Evolutionary conservation across 164 flowering plant genomes (phyloP), one percentile per base, ranked within the genome.

Genomic region (Saururus chinensis): DNA sequence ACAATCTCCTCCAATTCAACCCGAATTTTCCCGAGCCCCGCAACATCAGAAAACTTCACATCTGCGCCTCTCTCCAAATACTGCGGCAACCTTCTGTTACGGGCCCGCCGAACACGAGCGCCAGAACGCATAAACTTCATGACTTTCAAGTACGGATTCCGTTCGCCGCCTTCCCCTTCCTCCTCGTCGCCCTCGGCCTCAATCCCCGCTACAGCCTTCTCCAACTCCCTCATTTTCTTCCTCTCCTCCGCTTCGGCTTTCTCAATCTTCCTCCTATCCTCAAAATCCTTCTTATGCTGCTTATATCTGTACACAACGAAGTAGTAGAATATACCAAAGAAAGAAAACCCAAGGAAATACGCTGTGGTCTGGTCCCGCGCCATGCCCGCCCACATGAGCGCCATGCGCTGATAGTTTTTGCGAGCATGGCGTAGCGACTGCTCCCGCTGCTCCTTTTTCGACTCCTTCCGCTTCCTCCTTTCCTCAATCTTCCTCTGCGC

Each of bases 1-100:
- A 92, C 98, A 71, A 92, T 74, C 77, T 92, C 98, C 77, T 92
- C 98, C 54, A 92, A 90, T 73, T 89, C 96, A 57, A 89, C 80
- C 24, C 96, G 68, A 42, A 92, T 89, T 64, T 92, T 89, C 42
- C 98, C 98, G 61, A 92, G 93, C 55, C 98, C 98, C 0, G 98
- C 98, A 73, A 92, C 96, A 82, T 92, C 98, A 20, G 88, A 51
- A 65, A 92, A 92, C 79, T 87, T 89, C 67, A 92, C 98, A 79
- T 92, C 96, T 55, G 81, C 78, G 53, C 79, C 89, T 68, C 81
- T 82, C 67, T 92, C 98, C 76, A 87, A 60, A 65, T 81, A 92
- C 74, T 92, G 89, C 16, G 98, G 93, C 54, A 81, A 65, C 42
- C 77, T 77, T 70, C 51, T 81, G 70, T 60, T 70, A 1, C 64